Evolutionary conservation across 2,329 filamentous ascomycete genomes (phyloP).

Genomic region (Seiridium cupressi): DNA sequence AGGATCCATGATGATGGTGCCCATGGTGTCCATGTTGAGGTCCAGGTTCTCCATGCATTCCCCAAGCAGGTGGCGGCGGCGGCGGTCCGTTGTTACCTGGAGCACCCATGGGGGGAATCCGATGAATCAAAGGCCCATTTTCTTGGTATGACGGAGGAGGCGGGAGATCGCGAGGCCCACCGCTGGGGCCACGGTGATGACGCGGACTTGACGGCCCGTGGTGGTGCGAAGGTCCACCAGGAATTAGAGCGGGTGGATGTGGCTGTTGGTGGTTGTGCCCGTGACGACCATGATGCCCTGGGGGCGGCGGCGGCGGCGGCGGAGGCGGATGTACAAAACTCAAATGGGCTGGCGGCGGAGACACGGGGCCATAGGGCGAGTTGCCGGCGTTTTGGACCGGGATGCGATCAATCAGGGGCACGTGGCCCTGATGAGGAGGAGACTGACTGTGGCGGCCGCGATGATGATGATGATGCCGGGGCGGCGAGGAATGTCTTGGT

Average conservation of each 20-base stretch:
- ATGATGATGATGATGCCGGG: not conserved
- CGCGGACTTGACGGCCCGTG: not conserved
- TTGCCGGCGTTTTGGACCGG: constrained; percentile 1
- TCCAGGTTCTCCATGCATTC: not conserved
- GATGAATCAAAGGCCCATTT: not conserved
- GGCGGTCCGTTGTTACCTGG: not conserved
- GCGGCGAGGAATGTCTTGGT: not conserved
- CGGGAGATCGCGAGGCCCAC: not conserved
- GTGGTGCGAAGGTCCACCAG: not conserved
- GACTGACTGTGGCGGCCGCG: not conserved
- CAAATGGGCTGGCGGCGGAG: not conserved
- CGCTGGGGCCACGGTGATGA: not conserved
- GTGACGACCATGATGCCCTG: not conserved
- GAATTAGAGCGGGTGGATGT: not conserved
- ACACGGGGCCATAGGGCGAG: not conserved
- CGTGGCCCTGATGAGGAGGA: not conserved
- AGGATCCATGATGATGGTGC: not conserved
- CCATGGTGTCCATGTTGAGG: not conserved
- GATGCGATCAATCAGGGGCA: not conserved
- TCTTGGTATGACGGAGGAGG: not conserved
- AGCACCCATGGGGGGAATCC: not conserved
- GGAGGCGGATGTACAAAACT: not conserved
- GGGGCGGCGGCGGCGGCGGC: not conserved
- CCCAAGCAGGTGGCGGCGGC: not conserved
- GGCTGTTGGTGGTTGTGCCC: not conserved